These are phyloP conservation scores for Secale cereale DNA, from an alignment of 176 grass and related monocot species.

Conservation along the genomic window DNA sequence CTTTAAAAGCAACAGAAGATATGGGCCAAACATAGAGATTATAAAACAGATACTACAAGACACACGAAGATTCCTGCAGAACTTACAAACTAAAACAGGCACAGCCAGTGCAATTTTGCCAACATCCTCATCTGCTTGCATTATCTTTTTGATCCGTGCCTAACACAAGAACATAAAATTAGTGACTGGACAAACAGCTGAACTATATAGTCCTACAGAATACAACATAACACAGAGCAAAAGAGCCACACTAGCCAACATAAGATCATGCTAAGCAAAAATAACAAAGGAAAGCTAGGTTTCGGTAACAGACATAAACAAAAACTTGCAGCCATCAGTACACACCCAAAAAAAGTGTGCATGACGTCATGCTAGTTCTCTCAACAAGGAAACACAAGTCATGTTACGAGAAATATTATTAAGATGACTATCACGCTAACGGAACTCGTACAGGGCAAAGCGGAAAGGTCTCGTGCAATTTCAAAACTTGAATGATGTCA, in stretches of 20 bases:
- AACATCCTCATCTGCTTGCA: constrained; percentile 99
- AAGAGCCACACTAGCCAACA: neutral
- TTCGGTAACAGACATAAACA: neutral
- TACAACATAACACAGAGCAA: neutral
- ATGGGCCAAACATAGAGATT: neutral
- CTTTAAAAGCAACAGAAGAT: neutral
- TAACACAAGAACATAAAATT: constrained; percentile 33
- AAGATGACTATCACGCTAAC: neutral
- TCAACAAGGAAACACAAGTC: neutral
- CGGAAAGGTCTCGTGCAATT: neutral
- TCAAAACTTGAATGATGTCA: constrained; percentile 6
- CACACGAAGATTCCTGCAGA: neutral
- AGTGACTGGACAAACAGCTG: constrained; percentile 3
- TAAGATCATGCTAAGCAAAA: constrained; percentile 5
- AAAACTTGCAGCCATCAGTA: neutral
- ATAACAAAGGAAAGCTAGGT: neutral
- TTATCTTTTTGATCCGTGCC: constrained; percentile 99
- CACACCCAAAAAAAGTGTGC: neutral
- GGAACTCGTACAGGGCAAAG: neutral
- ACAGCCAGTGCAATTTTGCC: constrained; percentile 95
- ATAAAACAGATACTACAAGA: constrained; percentile 13
- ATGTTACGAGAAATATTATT: neutral
- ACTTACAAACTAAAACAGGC: constrained; percentile 99
- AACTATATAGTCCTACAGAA: constrained; percentile 11
- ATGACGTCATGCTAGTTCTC: neutral